Percentiles rank a stretch among this genome's conserved stretches.
These are phyloP conservation scores for Limtongia smithiae DNA, from an alignment of 805 yeast genomes.

Conservation along the genomic window DNA sequence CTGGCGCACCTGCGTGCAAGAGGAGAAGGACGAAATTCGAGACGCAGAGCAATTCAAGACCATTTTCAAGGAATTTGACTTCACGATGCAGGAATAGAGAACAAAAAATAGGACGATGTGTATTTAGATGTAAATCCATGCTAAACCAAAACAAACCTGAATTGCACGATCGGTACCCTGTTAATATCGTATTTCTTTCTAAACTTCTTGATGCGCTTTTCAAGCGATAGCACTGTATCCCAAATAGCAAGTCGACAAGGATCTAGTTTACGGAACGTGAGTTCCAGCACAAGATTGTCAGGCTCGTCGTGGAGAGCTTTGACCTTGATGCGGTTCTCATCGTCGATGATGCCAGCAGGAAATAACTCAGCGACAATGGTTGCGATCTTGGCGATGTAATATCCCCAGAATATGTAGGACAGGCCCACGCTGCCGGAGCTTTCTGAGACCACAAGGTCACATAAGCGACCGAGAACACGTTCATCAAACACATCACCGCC, in stretches of 20 bases:
- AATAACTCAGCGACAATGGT: conserved; percentile 12
- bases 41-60: conserved; percentile 65
- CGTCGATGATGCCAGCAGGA: conserved; percentile 22
- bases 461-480: conserved; percentile 4
- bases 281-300: conserved; percentile 3
- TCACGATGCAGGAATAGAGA: conserved; percentile 34
- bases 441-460: conserved; percentile 17
- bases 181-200: conserved; percentile 37
- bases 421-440: conserved; percentile 9
- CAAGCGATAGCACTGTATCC: conserved; percentile 48
- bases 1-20: conserved; percentile 77
- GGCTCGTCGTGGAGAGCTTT: conserved; percentile 6
- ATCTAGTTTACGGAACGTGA: conserved; percentile 12
- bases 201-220: conserved; percentile 57
- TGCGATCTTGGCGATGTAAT: conserved; percentile 13
- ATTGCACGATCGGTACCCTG: conserved; percentile 22
- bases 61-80: conserved; percentile 53
- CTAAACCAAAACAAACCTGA: conserved; percentile 27
- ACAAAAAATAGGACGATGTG: not conserved
- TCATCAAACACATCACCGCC: conserved; percentile 57
- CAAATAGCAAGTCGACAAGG: conserved; percentile 6
- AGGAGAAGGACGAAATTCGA: conserved; percentile 54
- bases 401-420: conserved; percentile 22
- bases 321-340: conserved; percentile 10
- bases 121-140: not conserved